Evolutionary conservation across 2,329 filamentous ascomycete species (phyloP), one percentile per base, ranked within the genome.

Genomic region (Chrysoporthe puriensis): DNA sequence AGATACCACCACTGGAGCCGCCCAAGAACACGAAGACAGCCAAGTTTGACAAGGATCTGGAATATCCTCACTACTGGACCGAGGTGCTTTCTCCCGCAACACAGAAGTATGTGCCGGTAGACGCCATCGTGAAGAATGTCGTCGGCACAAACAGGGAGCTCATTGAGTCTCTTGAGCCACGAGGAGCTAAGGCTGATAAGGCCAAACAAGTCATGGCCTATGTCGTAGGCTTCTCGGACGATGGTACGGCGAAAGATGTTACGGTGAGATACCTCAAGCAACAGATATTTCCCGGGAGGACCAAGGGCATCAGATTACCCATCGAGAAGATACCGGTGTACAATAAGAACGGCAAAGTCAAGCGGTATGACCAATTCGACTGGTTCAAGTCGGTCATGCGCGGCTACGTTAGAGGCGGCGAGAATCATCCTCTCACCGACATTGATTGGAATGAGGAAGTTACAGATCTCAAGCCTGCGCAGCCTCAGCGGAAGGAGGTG

Each of bases 211-310:
- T 97, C 14, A 93, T 97, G 74, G 92, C 92, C 58, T 99, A 99
- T 74, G 86, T 97, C 2, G 83, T 98, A 26, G 94, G 91, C 0
- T 93, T 92, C 78, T 93, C 92, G 0, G 80, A 87, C 3, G 94
- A 98, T 75, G 93, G 92, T 2, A 94, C 93, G 0, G 94, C 93
- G 14, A 98, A 98, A 76, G 96, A 99, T 76, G 91, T 99, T 18
- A 99, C 96, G 0, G 90, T 96, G 13, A 88, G 96, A 40, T 99
- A 99, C 77, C 81, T 99, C 8, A 94, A 91, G 74, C 88, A 90
- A 32, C 91, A 91, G 67, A 85, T 91, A 64, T 89, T 94, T 76
- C 96, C 96, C 0, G 95, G 96, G 4, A 91, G 94, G 72, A 97
- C 95, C 0, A 98, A 97, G 76, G 93, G 94, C 4, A 86, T 90